Percentiles rank a stretch among this genome's conserved stretches.
Evolutionary conservation across 2,329 filamentous ascomycete species (phyloP).

Genomic region (Didymella glomerata): DNA sequence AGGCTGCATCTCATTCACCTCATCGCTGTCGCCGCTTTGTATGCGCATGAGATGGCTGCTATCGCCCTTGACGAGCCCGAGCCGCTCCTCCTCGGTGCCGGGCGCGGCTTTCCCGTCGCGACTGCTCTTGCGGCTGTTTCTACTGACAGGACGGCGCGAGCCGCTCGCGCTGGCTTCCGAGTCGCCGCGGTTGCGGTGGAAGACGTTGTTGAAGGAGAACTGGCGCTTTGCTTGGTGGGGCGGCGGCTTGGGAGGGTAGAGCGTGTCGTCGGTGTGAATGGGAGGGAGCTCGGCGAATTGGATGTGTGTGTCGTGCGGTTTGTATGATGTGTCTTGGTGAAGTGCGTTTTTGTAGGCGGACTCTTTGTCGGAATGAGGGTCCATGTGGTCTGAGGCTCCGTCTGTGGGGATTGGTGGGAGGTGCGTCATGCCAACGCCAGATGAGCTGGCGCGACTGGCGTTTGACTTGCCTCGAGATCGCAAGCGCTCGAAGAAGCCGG

Average conservation of each 20-base stretch:
- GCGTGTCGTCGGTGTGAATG: slow-evolving; percentile 48
- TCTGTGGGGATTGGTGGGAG: slow-evolving; percentile 35
- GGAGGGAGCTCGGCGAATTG: slow-evolving; percentile 57
- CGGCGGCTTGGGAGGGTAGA: slow-evolving; percentile 65
- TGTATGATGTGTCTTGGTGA: slow-evolving; percentile 60
- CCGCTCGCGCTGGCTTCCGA: slow-evolving; percentile 35
- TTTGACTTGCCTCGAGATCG: slow-evolving; percentile 48
- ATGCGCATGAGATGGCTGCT: slow-evolving; percentile 49
- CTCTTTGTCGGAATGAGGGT: slow-evolving; percentile 51
- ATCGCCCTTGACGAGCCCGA: slow-evolving; percentile 84
- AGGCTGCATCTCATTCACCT: slow-evolving; percentile 31
- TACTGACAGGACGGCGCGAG: slow-evolving; percentile 35
- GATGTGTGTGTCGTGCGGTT: slow-evolving; percentile 47
- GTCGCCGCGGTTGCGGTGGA: slow-evolving; percentile 61
- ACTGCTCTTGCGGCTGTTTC: slow-evolving; percentile 45
- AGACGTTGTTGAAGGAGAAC: slow-evolving; percentile 92
- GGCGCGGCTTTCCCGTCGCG: slow-evolving; percentile 52
- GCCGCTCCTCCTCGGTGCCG: slow-evolving; percentile 78
- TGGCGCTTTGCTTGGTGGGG: slow-evolving; percentile 72
- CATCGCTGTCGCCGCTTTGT: slow-evolving; percentile 32
- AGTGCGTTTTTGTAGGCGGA: slow-evolving; percentile 50
- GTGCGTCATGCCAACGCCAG: slow-evolving; percentile 34
- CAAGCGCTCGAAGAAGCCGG: slow-evolving; percentile 57
- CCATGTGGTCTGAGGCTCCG: slow-evolving; percentile 29
- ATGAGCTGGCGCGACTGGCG: slow-evolving; percentile 31